A percentile compares a stretch with the other conserved stretches of the same genome.
phyloP scores from a whole-genome alignment of 495 filamentous ascomycete genomes.

The Aspergillus wentii region DNA sequence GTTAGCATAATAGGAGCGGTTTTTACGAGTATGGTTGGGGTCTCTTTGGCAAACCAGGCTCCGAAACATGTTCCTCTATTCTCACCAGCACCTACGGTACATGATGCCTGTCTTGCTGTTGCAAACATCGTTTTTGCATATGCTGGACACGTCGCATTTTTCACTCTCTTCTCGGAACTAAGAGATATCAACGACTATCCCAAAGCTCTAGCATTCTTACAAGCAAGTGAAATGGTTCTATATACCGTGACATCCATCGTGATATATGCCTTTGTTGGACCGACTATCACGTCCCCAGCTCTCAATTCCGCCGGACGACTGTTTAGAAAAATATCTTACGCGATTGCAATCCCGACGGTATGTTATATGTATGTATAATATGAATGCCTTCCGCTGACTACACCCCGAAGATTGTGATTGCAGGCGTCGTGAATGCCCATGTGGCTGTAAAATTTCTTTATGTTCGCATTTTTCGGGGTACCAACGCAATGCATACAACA shows the following conservation, averaged over 20 bases:
- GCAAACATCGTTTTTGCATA: slow-evolving; percentile 28
- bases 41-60: slow-evolving; percentile 29
- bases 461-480: slow-evolving; percentile 46
- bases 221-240: slow-evolving; percentile 55
- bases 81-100: slow-evolving; percentile 13
- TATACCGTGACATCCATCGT: slow-evolving; percentile 62
- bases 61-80: slow-evolving; percentile 40
- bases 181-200: slow-evolving; percentile 54
- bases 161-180: slow-evolving; percentile 68
- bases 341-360: slow-evolving; percentile 59
- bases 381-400: slow-evolving; percentile 58
- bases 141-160: slow-evolving; percentile 62
- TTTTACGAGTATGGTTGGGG: slow-evolving; percentile 59
- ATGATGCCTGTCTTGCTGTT: slow-evolving; percentile 41
- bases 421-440: slow-evolving; percentile 60
- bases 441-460: slow-evolving; percentile 55
- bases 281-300: slow-evolving; percentile 59
- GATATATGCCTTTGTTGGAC: slow-evolving; percentile 64
- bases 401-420: slow-evolving; percentile 46
- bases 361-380: slow-evolving; percentile 42
- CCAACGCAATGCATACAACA: slow-evolving; percentile 41
- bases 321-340: slow-evolving; percentile 64
- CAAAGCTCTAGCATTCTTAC: slow-evolving; percentile 57
- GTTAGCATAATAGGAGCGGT: slow-evolving; percentile 60
- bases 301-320: slow-evolving; percentile 53